Conservation (phyloP, 2,329 filamentous ascomycete species). For the Trichophyton simii region DNA sequence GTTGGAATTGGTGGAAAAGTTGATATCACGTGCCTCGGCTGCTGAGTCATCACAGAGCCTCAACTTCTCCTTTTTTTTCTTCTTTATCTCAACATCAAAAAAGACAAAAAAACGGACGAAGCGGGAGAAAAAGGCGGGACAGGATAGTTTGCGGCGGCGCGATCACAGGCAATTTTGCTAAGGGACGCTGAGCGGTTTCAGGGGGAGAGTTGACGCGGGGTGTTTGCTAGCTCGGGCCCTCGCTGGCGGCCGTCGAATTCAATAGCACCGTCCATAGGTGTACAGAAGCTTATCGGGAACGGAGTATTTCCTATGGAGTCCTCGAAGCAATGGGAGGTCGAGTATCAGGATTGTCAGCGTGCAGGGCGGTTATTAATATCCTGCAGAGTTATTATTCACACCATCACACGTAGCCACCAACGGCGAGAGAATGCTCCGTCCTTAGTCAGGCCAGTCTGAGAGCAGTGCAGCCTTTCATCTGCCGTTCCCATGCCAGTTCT, state of each 20-base stretch:
- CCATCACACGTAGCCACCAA: not conserved
- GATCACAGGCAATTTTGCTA: not conserved
- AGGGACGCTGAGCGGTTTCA: not conserved
- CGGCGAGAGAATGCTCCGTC: not conserved
- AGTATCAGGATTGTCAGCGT: not conserved
- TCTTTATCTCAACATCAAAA: not conserved
- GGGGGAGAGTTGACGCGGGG: not conserved
- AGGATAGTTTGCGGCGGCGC: not conserved
- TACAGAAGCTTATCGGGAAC: too few species aligned
- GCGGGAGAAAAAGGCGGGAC: not conserved
- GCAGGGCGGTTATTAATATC: not conserved
- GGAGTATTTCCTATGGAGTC: not conserved
- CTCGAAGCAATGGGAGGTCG: not conserved
- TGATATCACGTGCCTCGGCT: not conserved
- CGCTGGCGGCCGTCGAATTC: not conserved
- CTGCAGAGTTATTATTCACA: not conserved
- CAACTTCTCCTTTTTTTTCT: not conserved
- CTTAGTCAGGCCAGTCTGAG: not conserved
- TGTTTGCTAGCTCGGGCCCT: not conserved
- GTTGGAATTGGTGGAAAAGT: too few species aligned
- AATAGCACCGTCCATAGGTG: too few species aligned
- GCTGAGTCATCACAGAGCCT: not conserved
- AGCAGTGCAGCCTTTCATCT: not conserved
- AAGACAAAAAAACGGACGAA: not conserved
- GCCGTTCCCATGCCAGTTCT: not conserved